Conservation (phyloP, 164 flowering plant species). For the Taxillus chinensis region DNA sequence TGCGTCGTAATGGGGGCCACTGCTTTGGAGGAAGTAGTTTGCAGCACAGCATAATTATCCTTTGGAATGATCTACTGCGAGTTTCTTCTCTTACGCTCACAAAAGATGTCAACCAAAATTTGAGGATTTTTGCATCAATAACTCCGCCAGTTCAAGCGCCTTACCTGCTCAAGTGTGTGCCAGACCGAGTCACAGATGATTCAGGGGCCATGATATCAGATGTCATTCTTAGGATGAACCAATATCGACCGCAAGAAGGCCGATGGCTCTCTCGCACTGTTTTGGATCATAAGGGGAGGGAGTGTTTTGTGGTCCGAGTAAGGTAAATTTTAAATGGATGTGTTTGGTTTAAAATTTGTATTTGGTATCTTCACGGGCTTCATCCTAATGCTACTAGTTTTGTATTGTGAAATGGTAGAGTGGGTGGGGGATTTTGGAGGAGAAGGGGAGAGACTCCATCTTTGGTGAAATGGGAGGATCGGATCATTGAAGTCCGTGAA, state of each 20-base stretch:
- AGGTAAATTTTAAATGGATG: conserved; percentile 27
- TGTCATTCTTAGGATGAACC: conserved; percentile 63
- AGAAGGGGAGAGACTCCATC: conserved; percentile 76
- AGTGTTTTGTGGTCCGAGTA: conserved; percentile 74
- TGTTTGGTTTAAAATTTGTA: too few species aligned
- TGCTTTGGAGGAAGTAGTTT: conserved; percentile 35
- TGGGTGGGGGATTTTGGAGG: conserved; percentile 86
- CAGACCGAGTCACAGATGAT: conserved; percentile 89
- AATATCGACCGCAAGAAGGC: conserved; percentile 83
- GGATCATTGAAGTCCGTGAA: conserved; percentile 73
- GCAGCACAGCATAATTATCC: conserved; percentile 19
- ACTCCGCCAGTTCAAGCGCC: conserved; percentile 93
- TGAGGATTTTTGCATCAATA: conserved; percentile 49
- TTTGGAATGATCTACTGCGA: conserved; percentile 75
- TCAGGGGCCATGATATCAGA: conserved; percentile 93
- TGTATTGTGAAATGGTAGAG: conserved; percentile 24
- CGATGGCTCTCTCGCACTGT: conserved; percentile 94
- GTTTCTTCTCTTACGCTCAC: conserved; percentile 53
- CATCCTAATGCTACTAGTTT: neutral
- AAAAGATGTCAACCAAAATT: conserved; percentile 24
- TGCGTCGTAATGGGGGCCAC: conserved; percentile 26
- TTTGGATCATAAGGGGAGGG: conserved; percentile 84
- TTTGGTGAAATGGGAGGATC: conserved; percentile 63
- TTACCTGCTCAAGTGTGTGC: conserved; percentile 77
- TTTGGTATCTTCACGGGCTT: too few species aligned